A percentile compares a stretch with the other conserved stretches of the same genome.
phyloP scores from a whole-genome alignment of 2,329 filamentous ascomycete genomes.

The Domatiomyces catenatus region DNA sequence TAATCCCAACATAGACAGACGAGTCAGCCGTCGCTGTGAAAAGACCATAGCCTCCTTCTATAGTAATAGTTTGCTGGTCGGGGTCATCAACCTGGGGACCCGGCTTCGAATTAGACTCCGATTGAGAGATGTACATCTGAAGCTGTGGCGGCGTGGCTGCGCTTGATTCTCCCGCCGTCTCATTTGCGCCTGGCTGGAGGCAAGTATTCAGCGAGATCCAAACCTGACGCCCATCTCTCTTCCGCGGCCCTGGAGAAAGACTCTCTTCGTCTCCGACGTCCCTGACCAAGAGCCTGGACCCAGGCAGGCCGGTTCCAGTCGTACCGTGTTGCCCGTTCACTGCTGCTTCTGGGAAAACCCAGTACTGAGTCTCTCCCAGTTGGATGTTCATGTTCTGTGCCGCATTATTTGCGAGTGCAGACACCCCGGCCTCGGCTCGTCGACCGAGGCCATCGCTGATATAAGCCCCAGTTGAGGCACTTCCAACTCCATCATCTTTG shows the following conservation, averaged over 20 bases:
- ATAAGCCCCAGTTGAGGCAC: slow-evolving; percentile 2
- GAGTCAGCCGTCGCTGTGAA: slow-evolving; percentile 45
- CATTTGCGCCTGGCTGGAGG: slow-evolving; percentile 50
- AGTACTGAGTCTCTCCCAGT: slow-evolving; percentile 48
- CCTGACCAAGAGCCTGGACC: slow-evolving; percentile 14
- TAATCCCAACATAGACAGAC: slow-evolving; percentile 62
- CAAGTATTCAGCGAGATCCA: slow-evolving; percentile 83
- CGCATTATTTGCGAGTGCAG: slow-evolving; percentile 48
- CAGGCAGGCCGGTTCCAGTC: slow-evolving; percentile 23
- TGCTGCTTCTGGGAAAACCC: slow-evolving; percentile 45
- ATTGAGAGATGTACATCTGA: slow-evolving; percentile 59
- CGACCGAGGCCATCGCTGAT: slow-evolving; percentile 36
- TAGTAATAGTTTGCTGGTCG: slow-evolving; percentile 34
- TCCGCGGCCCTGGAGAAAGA: slow-evolving; percentile 5
- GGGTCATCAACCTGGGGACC: slow-evolving; percentile 40
- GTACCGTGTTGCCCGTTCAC: slow-evolving; percentile 33
- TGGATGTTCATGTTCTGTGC: slow-evolving; percentile 44
- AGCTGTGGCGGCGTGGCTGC: slow-evolving; percentile 51
- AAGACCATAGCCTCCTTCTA: slow-evolving; percentile 56
- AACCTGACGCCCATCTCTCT: slow-evolving; percentile 25
- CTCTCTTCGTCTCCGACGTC: slow-evolving; percentile 9
- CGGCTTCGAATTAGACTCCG: slow-evolving; percentile 46
- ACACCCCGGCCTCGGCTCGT: slow-evolving; percentile 36
- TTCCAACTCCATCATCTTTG: slow-evolving; percentile 6
- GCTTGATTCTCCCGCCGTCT: slow-evolving; percentile 29